Base-by-base conservation (phyloP, 306 rosid species). In the Trifolium repens region DNA sequence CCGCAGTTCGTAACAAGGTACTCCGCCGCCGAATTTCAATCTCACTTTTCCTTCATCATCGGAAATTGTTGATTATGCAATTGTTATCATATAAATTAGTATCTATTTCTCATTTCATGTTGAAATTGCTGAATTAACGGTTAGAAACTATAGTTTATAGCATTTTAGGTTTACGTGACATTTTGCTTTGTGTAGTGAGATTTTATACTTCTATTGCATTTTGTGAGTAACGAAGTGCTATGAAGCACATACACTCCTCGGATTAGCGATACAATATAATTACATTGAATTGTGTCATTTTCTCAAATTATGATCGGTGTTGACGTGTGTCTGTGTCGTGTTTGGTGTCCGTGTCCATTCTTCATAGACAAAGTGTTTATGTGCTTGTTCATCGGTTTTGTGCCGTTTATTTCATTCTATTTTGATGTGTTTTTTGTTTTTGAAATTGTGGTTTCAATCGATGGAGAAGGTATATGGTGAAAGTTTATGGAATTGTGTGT, bases 1-100 rank as follows among this genome's bases (percentile, higher is more conserved):
- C 73, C 63, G 60, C 89, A 8, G 96, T 94, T 79, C 93, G 94
- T 47, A 91, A 84, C 87, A 91, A 91, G 98, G 98, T 91, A 15
- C 14, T 9, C 8, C 76, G 0, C 27, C 16, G 50, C 46, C 10
- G 32, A 43, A 43, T 67, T 44, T 43, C 57, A 67, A 44, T 47
- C 17, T 47, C 40, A 5, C 8, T 67, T 35, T 54, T 53, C 37
- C 3, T 53, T 22, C 50, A 13, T 47, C 39, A 42, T 1, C n/a
- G 8, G 46, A 27, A 44, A 60, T 12, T 74, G 24, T 59, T 37
- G 15, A 69, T 58, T 69, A 37, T 66, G 46, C 32, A 11, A 55
- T 17, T 76, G 55, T 24, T 71, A 26, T 69, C 5, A 22, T n/a
- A 7, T 58, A n/a, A 0, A 9, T 69, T 57, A 43, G 44, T 26